A percentile compares a stretch with the other conserved stretches of the same genome.
These are phyloP conservation scores for Candida chilensis DNA, from an alignment of 805 yeast species.

Conservation along the genomic window DNA sequence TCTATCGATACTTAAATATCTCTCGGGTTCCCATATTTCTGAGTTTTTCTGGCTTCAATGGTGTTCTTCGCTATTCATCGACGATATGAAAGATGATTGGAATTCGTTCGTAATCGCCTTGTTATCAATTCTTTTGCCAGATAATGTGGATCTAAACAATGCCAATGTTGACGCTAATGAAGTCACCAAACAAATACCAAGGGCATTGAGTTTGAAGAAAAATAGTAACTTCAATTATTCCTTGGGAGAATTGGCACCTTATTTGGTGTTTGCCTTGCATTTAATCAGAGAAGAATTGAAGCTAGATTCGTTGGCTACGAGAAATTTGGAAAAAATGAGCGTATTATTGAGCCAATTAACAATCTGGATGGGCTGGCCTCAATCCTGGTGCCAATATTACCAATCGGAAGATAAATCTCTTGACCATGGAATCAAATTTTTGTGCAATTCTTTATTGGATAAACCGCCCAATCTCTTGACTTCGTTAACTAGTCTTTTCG, in stretches of 20 bases:
- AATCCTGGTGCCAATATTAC: slow-evolving; percentile 54
- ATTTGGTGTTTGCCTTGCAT: slow-evolving; percentile 62
- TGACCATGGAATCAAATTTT: slow-evolving; percentile 29
- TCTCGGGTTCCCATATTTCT: slow-evolving; percentile 49
- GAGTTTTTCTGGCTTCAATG: slow-evolving; percentile 56
- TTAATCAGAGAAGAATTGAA: slow-evolving; percentile 67
- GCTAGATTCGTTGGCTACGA: slow-evolving; percentile 38
- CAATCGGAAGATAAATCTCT: slow-evolving; percentile 17
- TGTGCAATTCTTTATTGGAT: slow-evolving; percentile 35
- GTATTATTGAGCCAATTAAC: slow-evolving; percentile 51
- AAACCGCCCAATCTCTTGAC: slow-evolving; percentile 54
- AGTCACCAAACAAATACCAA: slow-evolving; percentile 8
- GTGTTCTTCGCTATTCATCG: slow-evolving; percentile 43
- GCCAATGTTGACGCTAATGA: slow-evolving; percentile 3
- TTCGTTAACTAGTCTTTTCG: slow-evolving; percentile 43
- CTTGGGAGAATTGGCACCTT: slow-evolving; percentile 49
- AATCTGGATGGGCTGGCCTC: slow-evolving; percentile 69
- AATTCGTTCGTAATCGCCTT: slow-evolving; percentile 44
- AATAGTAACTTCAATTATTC: slow-evolving; percentile 19
- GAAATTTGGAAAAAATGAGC: slow-evolving; percentile 32
- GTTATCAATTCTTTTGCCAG: slow-evolving; percentile 40
- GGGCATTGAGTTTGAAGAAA: slow-evolving; percentile 11
- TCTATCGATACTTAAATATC: slow-evolving; percentile 38
- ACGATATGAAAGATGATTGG: slow-evolving; percentile 45
- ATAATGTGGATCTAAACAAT: slow-evolving; percentile 14